Evolutionary conservation across 805 yeast species (phyloP), one percentile per base, ranked within the genome.

Genomic region (Candida tibetensis): DNA sequence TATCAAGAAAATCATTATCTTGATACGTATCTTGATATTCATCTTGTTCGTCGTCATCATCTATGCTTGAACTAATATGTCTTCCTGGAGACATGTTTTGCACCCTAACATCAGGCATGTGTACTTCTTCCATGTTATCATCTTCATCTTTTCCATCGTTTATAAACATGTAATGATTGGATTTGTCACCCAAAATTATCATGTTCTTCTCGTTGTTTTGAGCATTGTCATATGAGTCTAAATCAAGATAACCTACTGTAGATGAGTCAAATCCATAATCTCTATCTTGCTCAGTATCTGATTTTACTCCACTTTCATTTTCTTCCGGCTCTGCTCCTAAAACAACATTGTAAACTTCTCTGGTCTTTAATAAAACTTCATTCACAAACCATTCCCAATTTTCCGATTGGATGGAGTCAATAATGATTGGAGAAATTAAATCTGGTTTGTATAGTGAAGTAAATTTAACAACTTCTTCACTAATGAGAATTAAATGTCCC

Each of bases 391-490:
- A 68, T 23, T 66, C 67, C 82, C 82, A 77, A 16, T 38, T 46
- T 4, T 47, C 47, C 1, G 77, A 77, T 29, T 57, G 57, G 38
- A 53, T 52, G 7, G 57, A 48, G 8, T 46, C 46, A 12, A 55
- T 54, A 19, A 56, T 55, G 4, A 51, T 34, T 2, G 45, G 73
- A 2, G 85, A 74, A 10, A 81, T 72, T 17, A 77, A 60, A 44
- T 78, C 84, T 5, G 83, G 80, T 27, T 79, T 71, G 49, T 77
- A 78, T 13, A 79, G 58, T n/a, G 71, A 73, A 3, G 77, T 70
- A 59, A 93, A 93, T 58, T 93, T 93, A 34, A 89, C 96, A 32
- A 93, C 89, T 58, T 93, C 99, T 58, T 93, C 99, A 36, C 96
- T 89, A 40, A 93, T 87, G 36, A 93, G 68, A 5, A 95, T 88